phyloP scores from a whole-genome alignment of 2,329 filamentous ascomycete genomes.

The Annulohypoxylon truncatum region DNA sequence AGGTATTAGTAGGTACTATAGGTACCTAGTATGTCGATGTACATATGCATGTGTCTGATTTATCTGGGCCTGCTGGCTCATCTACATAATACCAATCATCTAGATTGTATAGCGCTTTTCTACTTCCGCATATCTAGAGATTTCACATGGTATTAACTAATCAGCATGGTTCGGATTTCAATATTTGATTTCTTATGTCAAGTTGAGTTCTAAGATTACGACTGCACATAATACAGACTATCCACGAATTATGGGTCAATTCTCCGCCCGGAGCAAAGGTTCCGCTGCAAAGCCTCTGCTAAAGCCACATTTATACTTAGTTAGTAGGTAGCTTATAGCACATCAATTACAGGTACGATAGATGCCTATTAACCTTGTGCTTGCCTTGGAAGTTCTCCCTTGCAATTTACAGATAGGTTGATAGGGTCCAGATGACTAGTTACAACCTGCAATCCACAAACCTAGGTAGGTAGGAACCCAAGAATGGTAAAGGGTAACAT shows the following conservation, averaged over 20 bases:
- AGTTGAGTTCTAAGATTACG: not conserved
- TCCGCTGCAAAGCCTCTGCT: conserved; percentile 14
- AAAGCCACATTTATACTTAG: not conserved
- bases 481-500: not conserved
- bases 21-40: too few species aligned
- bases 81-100: not conserved
- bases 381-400: not conserved
- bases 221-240: conserved; percentile 2
- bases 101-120: not conserved
- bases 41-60: too few species aligned
- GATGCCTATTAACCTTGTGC: not conserved
- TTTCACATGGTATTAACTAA: conserved; percentile 4
- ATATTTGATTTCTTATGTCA: not conserved
- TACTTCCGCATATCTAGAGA: not conserved
- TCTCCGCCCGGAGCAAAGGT: conserved; percentile 35
- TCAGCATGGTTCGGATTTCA: conserved; percentile 20
- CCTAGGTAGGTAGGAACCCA: too few species aligned
- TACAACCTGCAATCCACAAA: not conserved
- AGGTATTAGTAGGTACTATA: not conserved
- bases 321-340: too few species aligned
- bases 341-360: not conserved
- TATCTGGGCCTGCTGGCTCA: too few species aligned
- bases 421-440: not conserved
- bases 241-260: not conserved
- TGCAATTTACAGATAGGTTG: not conserved